phyloP scores from a whole-genome alignment of 139 green algal species.

The Yamagishiella unicocca region DNA sequence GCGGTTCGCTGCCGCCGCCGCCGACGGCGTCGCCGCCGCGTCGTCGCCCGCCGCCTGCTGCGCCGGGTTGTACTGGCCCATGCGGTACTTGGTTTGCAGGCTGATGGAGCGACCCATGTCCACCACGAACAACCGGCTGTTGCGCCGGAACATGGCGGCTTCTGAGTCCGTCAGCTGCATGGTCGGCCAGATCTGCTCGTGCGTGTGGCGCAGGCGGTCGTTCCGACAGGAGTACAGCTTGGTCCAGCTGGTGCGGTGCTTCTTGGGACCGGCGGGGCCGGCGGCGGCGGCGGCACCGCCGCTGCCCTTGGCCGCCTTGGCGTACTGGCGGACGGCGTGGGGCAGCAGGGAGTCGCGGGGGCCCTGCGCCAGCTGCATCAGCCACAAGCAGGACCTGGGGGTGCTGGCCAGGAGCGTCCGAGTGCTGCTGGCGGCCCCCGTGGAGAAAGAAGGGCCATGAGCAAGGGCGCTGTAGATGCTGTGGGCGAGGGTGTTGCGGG shows the following conservation, averaged over 20 bases:
- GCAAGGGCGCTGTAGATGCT: background rate
- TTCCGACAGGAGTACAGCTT: constrained; percentile 58
- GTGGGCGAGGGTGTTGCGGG: too few species aligned
- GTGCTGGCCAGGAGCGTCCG: background rate
- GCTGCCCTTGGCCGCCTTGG: constrained; percentile 22
- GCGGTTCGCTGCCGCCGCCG: background rate
- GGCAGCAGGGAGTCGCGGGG: background rate
- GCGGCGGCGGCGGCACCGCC: constrained; percentile 3
- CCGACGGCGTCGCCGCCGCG: background rate
- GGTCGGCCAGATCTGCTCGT: constrained; percentile 66
- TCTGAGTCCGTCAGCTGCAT: constrained; percentile 52
- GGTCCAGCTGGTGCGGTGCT: constrained; percentile 19
- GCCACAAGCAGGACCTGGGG: background rate
- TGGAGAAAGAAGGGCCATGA: background rate
- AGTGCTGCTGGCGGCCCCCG: background rate
- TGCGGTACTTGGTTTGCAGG: constrained; percentile 52
- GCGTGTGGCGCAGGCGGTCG: constrained; percentile 46
- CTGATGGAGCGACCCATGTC: constrained; percentile 47
- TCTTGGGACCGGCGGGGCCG: constrained; percentile 3
- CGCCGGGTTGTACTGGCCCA: background rate
- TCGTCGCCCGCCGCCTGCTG: background rate
- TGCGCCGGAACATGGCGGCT: constrained; percentile 51
- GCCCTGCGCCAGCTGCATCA: background rate
- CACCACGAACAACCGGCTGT: constrained; percentile 54
- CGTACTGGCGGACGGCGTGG: background rate